Percentiles rank a stretch among this genome's conserved stretches.
Conservation (phyloP, 306 rosid genomes). For the Biancaea sappan region DNA sequence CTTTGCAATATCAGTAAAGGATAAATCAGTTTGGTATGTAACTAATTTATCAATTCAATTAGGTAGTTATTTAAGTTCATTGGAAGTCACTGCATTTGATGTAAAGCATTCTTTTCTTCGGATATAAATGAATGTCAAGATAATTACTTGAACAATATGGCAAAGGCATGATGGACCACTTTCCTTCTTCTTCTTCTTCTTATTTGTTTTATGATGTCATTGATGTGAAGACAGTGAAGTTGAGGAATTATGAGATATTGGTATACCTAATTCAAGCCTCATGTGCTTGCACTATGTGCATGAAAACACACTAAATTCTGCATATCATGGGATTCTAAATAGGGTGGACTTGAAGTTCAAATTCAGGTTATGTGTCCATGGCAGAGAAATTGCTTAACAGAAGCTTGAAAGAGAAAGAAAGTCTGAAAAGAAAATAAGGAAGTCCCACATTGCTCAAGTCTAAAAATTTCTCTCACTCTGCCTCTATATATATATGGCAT, state of each 20-base stretch:
- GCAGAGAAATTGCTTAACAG: too few relatives aligned
- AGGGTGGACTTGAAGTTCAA: too few relatives aligned
- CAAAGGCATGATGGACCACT: background rate
- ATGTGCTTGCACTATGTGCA: too few relatives aligned
- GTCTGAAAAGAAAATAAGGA: too few relatives aligned
- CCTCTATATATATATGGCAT: too few relatives aligned
- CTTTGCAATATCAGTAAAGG: constrained; percentile 40
- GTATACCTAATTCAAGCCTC: background rate
- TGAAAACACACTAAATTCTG: background rate
- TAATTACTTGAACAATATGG: constrained; percentile 10
- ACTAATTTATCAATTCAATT: constrained; percentile 32
- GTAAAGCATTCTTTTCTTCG: background rate
- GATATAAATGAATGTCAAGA: constrained; percentile 32
- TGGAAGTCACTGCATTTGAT: constrained; percentile 30
- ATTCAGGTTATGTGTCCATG: too few relatives aligned
- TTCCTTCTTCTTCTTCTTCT: background rate
- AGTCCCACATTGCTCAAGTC: too few relatives aligned
- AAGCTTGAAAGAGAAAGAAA: too few relatives aligned
- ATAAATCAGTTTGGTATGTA: constrained; percentile 34
- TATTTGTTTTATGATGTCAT: background rate
- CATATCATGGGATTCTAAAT: too few relatives aligned
- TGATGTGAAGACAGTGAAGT: background rate
- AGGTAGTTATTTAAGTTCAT: constrained; percentile 29
- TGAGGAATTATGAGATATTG: background rate
- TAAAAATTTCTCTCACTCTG: too few relatives aligned